A percentile compares a stretch with the other conserved stretches of the same genome.
Evolutionary conservation across 129 eudicot species (phyloP).

Genomic region (Gnaphalium uliginosum): DNA sequence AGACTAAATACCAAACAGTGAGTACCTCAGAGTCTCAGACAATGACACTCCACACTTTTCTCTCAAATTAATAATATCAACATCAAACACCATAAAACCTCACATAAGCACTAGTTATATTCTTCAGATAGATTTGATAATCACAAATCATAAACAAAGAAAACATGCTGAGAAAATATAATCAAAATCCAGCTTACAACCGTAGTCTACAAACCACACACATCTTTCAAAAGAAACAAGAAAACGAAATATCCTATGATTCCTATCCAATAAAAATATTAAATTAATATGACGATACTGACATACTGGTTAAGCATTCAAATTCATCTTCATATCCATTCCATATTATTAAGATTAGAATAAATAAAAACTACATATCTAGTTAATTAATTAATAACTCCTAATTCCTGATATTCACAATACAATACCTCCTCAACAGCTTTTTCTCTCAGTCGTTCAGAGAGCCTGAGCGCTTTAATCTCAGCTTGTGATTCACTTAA

Average conservation of each 20-base stretch:
- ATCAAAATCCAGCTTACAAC: constrained; percentile 19
- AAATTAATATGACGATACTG: neutral
- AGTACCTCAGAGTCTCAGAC: constrained; percentile 18
- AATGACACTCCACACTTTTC: constrained; percentile 26
- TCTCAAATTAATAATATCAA: constrained; percentile 21
- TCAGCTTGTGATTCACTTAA: constrained; percentile 75
- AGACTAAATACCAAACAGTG: constrained; percentile 30
- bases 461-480: constrained; percentile 71
- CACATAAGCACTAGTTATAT: constrained; percentile 13
- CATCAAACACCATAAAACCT: constrained; percentile 6
- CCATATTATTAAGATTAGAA: neutral
- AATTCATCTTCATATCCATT: no score
- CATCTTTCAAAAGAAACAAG: constrained; percentile 15
- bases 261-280: constrained; percentile 2
- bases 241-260: neutral
- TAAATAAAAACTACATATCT: constrained; percentile 14
- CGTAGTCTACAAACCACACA: constrained; percentile 5
- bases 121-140: constrained; percentile 10
- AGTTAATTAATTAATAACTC: constrained; percentile 5
- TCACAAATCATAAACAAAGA: constrained; percentile 12
- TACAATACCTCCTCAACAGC: constrained; percentile 84
- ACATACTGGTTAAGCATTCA: neutral
- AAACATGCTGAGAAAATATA: constrained; percentile 9
- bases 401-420: constrained; percentile 10
- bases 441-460: constrained; percentile 78